Evolutionary conservation across 2,329 filamentous ascomycete species (phyloP), one percentile per base, ranked within the genome.

Genomic region (Dothideomycetidae sp.): DNA sequence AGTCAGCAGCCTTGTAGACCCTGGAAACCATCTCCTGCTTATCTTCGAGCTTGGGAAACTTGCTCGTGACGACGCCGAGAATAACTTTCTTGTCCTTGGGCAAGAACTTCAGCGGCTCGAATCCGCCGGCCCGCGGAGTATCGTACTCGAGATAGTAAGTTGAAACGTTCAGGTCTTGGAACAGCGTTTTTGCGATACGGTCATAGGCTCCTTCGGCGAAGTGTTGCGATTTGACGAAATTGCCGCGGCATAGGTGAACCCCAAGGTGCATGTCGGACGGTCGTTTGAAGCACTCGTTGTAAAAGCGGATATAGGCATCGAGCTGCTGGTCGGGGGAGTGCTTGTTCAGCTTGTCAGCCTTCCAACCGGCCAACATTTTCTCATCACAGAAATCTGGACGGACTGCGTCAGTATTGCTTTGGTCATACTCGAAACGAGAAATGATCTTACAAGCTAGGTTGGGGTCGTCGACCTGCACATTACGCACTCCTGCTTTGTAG

Each of bases 261-360:
- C 81, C 81, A 2, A 81, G 68, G 56, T 84, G 79, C 65, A 85
- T 71, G 52, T 85, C 79, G 2, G 64, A 54, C 0, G 79, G 78
- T 1, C 73, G 61, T 48, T 69, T 34, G 42, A 55, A 51, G 50
- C 68, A 73, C 55, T 80, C 75, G 54, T 85, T 85, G 66, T 85
- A 85, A 46, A 82, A 71, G 43, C 69, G 65, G 54, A 86, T 79
- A 59, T 86, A 86, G 17, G 76, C 71, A 48, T 82, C 76, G 14
- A 86, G 70, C 31, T 83, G 73, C 46, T 77, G 73, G 33, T 81
- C 78, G 5, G 78, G 71, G 1, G 71, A 71, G 54, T 75, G 72
- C 37, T 70, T 70, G 53, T 85, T 83, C 48, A 75, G 67, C 33
- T 67, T 58, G 53, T 84, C 80, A 10, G 69, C 68, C 37, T 71